Base-by-base conservation (phyloP, 257 asterid genomes). In the Knoxia roxburghii region DNA sequence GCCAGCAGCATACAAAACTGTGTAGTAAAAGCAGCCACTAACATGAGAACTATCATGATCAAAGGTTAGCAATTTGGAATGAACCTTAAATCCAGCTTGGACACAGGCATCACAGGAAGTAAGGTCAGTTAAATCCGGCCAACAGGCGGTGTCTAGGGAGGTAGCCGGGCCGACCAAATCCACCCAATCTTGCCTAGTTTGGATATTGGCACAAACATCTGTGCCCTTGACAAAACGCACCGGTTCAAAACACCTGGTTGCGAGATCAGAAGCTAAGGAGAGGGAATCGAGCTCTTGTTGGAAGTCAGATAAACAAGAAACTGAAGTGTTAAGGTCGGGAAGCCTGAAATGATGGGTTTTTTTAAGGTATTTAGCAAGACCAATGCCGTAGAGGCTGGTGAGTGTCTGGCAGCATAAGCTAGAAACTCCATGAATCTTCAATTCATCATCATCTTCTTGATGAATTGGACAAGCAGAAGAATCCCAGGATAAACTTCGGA, bases 401-500 rank as follows among this genome's bases (percentile, higher is more conserved):
- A 87, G 88, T 3, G 91, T 85, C 68, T 83, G 91, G 72, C 95
- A 87, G 72, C 95, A 85, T 24, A 59, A 73, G 45, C 30, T 52
- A 1, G 41, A 5, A 13, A 33, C 50, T 35, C 37, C 48, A 52
- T 61, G 51, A 18, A 14, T 29, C 39, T 50, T 59, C n/a, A 13
- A 40, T 1, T 51, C 57, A 12, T 27, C 24, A 45, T 18, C 64
- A n/a, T n/a, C n/a, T 35, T 27, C 4, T 39, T 58, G 50, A 54
- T 43, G 17, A 64, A 58, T 43, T 27, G 5, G 68, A 78, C 95
- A 87, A 49, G 84, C 77, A 35, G 91, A 79, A 13, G 83, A 52
- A 66, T 87, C 84, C 95, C 95, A 87, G 61, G 82, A 80, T 61
- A 85, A 52, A 29, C 52, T 83, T n/a, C 23, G 41, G 35, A 87